Base-by-base conservation (phyloP, 352 stramenopile species). In the Globisporangium middletonii region DNA sequence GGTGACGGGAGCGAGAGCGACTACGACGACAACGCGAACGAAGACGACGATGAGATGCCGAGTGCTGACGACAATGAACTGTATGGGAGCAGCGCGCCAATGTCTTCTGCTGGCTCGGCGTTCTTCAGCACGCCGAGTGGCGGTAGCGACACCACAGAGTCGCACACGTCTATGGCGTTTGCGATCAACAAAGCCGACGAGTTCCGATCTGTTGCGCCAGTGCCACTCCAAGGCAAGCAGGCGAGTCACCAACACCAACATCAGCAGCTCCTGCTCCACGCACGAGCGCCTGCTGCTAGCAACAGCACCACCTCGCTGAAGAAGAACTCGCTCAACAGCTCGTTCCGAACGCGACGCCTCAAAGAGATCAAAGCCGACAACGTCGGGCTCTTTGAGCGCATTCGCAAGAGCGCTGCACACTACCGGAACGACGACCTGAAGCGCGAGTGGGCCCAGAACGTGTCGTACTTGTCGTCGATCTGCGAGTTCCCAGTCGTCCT, bases 301-400 rank as follows among this genome's bases (percentile, higher is more conserved):
- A 23, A 77, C 63, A 18, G 44, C 64, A 0, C 52, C 60, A 6
- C 58, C 61, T 26, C 64, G 0, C 16, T 16, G 28, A 47, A 23
- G 47, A 73, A 69, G 44, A 79, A 75, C 38, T 68, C 77, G 5
- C 35, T 83, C 13, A 80, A 84, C 28, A 58, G 56, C 3, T 69
- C 78, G 30, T 79, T 89, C 55, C 78, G 79, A 0, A 66, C 67
- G 18, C 72, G 74, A 2, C 64, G 69, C 2, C 65, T 90, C 9
- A 83, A 84, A 57, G 71, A 88, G 54, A 90, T 92, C 53, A 65
- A 89, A 45, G 49, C 53, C 2, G 72, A 86, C 60, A 92, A 89
- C 35, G 51, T 59, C n/a, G 67, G 61, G 47, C 60, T 86, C 26
- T 77, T 82, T 23, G 69, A 81, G 13, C 70, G 79, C 13, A 86